Evolutionary conservation across 331 rosid genomes (phyloP), one percentile per base, ranked within the genome.

Genomic region (Cydonia oblonga): DNA sequence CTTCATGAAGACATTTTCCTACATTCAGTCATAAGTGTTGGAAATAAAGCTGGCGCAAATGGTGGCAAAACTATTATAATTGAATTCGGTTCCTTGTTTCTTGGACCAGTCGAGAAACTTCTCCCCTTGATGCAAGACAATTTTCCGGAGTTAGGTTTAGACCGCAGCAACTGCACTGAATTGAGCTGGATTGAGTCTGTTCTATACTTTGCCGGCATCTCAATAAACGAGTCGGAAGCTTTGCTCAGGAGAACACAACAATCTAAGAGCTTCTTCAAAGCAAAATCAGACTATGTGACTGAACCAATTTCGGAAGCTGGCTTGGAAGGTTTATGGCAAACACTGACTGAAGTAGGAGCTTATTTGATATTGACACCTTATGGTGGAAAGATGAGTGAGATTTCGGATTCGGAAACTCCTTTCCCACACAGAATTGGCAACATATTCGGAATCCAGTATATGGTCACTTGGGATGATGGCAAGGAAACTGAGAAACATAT

Each of bases 101-200:
- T 83, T 4, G 84, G 79, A 7, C 25, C 30, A 10, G 40, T 38
- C 6, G 64, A 73, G 3, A 64, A 42, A 40, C 77, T 64, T 1
- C n/a, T 83, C 14, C 53, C 71, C 0, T 0, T 77, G 59, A 76
- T 79, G 74, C 25, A 63, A 2, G 64, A 68, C 6, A 68, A 54
- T 46, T 79, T 83, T 29, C 79, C 81, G 4, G 80, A 83, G 32
- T 61, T 83, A 30, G 51, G 66, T 49, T 26, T 83, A 33, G 59
- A 22, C 2, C 52, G 64, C 18, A 28, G 20, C 14, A 49, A 71
- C 3, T 82, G 76, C 68, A 75, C 23, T 10, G 76, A 82, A 25
- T 75, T 79, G 81, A 82, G 58, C 33, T 82, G 86, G 86, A 61
- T 82, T 7, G 62, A 73, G 51, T 82, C 83, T 18, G 51, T 71